phyloP scores from a whole-genome alignment of 305 asterid species.

The Coffea humblotiana region DNA sequence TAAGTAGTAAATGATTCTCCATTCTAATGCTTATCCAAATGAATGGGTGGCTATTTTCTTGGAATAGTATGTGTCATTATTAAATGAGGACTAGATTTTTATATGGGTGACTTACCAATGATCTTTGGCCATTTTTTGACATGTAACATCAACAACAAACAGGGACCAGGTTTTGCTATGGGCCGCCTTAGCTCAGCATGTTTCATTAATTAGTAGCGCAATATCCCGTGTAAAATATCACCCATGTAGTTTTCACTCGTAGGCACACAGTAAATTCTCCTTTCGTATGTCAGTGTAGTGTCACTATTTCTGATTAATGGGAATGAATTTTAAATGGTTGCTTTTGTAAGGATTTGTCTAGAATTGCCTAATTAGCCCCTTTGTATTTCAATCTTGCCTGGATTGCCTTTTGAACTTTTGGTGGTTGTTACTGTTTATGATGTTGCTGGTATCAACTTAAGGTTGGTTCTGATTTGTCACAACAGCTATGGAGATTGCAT shows the following conservation, averaged over 20 bases:
- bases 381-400: not conserved
- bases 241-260: constrained; percentile 2
- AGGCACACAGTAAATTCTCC: constrained; percentile 12
- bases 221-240: not conserved
- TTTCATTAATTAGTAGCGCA: not conserved
- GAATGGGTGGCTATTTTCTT: constrained; percentile 24
- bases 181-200: not conserved
- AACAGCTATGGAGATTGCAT: constrained; percentile 85
- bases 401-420: not conserved
- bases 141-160: constrained; percentile 6
- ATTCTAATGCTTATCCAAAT: constrained; percentile 20
- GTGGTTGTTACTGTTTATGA: not conserved
- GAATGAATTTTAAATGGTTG: not conserved
- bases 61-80: not conserved
- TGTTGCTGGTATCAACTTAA: not conserved
- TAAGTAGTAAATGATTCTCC: not conserved
- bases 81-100: not conserved
- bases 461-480: constrained; percentile 8
- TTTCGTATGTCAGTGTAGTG: constrained; percentile 16
- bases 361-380: not conserved
- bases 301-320: not conserved
- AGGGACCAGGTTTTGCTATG: constrained; percentile 40
- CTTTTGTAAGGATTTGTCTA: not conserved
- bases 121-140: constrained; percentile 7
- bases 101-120: not conserved